Conservation (phyloP, 768 basidiomycete species). For the Galerina marginata region DNA sequence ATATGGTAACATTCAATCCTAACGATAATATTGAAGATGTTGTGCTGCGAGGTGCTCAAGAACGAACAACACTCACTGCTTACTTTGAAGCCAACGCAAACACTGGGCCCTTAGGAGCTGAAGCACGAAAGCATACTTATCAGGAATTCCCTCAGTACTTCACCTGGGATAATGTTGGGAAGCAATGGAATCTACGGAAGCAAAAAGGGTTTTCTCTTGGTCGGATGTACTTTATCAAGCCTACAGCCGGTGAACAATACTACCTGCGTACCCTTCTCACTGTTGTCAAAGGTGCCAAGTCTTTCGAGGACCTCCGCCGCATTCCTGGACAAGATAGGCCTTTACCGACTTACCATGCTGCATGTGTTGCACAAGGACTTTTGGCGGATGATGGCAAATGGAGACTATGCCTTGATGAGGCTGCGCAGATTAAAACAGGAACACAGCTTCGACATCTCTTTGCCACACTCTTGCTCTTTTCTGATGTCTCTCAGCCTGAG, state of each 20-base stretch:
- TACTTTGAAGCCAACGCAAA: constrained; percentile 38
- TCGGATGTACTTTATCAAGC: constrained; percentile 43
- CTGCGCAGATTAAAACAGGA: constrained; percentile 44
- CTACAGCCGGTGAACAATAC: constrained; percentile 43
- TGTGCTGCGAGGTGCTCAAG: neutral
- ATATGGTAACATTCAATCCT: constrained; percentile 38
- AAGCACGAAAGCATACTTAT: constrained; percentile 31
- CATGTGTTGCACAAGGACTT: no score
- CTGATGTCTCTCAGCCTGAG: constrained; percentile 35
- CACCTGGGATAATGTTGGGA: constrained; percentile 6
- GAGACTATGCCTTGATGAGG: constrained; percentile 39
- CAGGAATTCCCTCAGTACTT: constrained; percentile 40
- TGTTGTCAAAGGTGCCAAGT: constrained; percentile 39
- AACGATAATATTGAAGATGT: constrained; percentile 30
- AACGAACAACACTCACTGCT: constrained; percentile 4
- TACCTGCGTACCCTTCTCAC: constrained; percentile 47
- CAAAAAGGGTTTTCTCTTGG: constrained; percentile 43
- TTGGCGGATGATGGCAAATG: constrained; percentile 55
- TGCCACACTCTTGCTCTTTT: constrained; percentile 39
- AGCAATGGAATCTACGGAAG: constrained; percentile 35
- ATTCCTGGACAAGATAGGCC: constrained; percentile 22
- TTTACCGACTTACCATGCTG: constrained; percentile 39
- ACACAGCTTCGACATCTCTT: constrained; percentile 40
- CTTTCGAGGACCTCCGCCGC: constrained; percentile 28
- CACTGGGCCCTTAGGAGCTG: constrained; percentile 15